Evolutionary conservation across 1,284 basidiomycete species (phyloP).

Genomic region (Inonotus hispidus): DNA sequence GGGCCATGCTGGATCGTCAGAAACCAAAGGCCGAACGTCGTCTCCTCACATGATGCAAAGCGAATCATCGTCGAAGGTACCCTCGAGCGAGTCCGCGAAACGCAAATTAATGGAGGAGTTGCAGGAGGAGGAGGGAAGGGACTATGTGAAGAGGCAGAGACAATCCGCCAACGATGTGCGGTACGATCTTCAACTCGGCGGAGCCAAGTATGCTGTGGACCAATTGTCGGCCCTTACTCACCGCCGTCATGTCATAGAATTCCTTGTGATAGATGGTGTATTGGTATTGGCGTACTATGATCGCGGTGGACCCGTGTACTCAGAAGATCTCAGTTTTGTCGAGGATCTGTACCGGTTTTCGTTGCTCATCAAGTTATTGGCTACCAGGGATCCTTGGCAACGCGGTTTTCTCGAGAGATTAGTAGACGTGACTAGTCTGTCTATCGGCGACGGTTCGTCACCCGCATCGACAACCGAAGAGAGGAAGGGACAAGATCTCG

Average conservation of each 20-base stretch:
- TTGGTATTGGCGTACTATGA: not conserved
- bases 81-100: no score
- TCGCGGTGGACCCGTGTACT: not conserved
- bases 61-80: no score
- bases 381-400: not conserved
- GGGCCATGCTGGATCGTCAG: no score
- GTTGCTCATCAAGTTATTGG: not conserved
- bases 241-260: not conserved
- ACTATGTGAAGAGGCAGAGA: not conserved
- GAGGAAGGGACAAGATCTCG: not conserved
- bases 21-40: no score
- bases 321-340: not conserved
- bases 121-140: not conserved
- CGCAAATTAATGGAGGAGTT: not conserved
- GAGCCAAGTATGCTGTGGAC: not conserved
- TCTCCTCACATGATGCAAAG: no score
- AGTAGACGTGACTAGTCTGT: not conserved
- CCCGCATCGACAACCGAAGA: not conserved
- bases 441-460: not conserved
- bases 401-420: not conserved
- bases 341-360: not conserved
- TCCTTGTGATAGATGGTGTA: not conserved
- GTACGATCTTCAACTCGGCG: not conserved
- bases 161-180: not conserved
- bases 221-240: not conserved